A percentile compares a stretch with the other conserved stretches of the same genome.
These are phyloP conservation scores for Cercospora brassicicola DNA, from an alignment of 2,329 filamentous ascomycete genomes.

Conservation along the genomic window DNA sequence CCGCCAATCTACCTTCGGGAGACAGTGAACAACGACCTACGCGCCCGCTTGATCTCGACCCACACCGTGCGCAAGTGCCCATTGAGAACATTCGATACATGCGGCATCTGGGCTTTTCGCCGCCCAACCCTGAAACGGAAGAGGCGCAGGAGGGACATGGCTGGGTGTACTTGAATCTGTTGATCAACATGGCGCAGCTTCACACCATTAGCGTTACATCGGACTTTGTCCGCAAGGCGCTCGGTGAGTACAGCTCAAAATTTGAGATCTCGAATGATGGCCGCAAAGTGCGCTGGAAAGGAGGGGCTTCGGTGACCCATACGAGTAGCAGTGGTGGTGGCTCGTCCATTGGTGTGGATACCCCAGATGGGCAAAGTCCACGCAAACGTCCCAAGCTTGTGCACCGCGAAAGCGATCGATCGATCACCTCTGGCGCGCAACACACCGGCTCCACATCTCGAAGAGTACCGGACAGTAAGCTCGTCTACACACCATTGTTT, in stretches of 20 bases:
- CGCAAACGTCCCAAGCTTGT: constrained; percentile 35
- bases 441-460: constrained; percentile 13
- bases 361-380: constrained; percentile 29
- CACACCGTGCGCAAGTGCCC: constrained; percentile 71
- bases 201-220: constrained; percentile 82
- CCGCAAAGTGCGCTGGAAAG: constrained; percentile 76
- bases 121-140: constrained; percentile 54
- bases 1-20: neutral
- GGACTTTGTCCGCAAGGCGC: constrained; percentile 71
- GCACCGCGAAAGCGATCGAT: constrained; percentile 24
- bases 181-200: constrained; percentile 78
- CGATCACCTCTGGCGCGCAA: constrained; percentile 1
- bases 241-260: constrained; percentile 68
- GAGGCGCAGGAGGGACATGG: constrained; percentile 67
- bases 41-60: constrained; percentile 72
- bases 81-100: constrained; percentile 79
- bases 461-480: constrained; percentile 37
- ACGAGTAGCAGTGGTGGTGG: constrained; percentile 56
- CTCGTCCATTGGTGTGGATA: constrained; percentile 26
- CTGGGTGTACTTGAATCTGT: constrained; percentile 79
- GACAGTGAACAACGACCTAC: constrained; percentile 70
- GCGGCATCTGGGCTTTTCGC: constrained; percentile 68
- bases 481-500: constrained; percentile 52
- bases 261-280: constrained; percentile 78
- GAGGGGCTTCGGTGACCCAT: constrained; percentile 63